These are phyloP conservation scores for Scleroderma citrinum DNA, from an alignment of 768 basidiomycete genomes.

Conservation along the genomic window DNA sequence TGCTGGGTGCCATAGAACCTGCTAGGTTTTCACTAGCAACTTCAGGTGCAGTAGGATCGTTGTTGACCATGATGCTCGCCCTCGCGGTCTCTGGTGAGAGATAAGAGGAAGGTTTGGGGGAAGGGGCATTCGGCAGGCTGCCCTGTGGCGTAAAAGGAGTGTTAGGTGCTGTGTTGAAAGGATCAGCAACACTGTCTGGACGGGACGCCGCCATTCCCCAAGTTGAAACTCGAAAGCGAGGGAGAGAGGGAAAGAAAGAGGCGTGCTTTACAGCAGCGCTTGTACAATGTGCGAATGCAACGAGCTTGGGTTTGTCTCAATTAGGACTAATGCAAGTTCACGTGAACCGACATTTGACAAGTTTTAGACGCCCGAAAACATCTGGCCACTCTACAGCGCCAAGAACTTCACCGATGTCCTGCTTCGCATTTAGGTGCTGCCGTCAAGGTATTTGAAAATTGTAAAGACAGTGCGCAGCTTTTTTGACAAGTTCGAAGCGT, in stretches of 20 bases:
- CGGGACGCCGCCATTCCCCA: slow-evolving; percentile 13
- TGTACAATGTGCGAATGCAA: background rate
- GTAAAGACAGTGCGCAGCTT: too few species aligned
- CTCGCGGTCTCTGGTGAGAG: background rate
- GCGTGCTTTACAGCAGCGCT: background rate
- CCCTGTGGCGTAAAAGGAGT: slow-evolving; percentile 6
- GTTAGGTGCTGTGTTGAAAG: slow-evolving; percentile 5
- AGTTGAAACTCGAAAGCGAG: background rate
- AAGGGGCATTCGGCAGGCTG: background rate
- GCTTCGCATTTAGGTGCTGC: too few species aligned
- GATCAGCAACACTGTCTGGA: slow-evolving; percentile 15
- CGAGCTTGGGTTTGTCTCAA: too few species aligned
- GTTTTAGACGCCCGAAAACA: too few species aligned
- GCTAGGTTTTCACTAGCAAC: background rate
- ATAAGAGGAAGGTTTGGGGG: background rate
- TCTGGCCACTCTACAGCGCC: too few species aligned
- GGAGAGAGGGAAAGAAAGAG: background rate
- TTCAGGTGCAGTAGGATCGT: background rate
- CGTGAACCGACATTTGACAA: too few species aligned
- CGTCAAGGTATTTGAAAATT: too few species aligned
- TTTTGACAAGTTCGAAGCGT: too few species aligned
- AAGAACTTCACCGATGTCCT: too few species aligned
- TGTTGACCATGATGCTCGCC: background rate
- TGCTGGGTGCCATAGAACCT: background rate
- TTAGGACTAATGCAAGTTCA: too few species aligned